These are phyloP conservation scores for Calocera viscosa DNA, from an alignment of 768 basidiomycete species.

Conservation along the genomic window DNA sequence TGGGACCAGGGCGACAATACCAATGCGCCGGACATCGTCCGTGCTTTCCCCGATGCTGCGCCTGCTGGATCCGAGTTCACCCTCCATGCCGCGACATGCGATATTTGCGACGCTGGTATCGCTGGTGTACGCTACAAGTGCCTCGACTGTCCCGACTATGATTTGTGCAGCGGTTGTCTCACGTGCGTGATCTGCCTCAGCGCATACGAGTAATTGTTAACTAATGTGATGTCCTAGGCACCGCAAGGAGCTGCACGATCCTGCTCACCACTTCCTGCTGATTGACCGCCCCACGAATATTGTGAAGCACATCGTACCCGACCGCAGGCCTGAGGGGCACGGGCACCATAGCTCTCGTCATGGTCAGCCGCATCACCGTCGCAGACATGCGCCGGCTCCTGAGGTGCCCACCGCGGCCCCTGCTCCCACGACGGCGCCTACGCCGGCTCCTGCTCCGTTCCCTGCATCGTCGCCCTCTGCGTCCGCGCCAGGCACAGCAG, in stretches of 20 bases:
- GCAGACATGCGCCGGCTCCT: background rate
- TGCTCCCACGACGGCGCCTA: background rate
- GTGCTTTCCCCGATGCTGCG: background rate
- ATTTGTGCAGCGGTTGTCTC: constrained; percentile 61
- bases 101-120: background rate
- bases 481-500: background rate
- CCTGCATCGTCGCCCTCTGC: background rate
- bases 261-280: background rate
- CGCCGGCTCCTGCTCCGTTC: background rate
- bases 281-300: background rate
- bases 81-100: background rate
- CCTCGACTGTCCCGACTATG: constrained; percentile 68
- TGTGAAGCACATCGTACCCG: background rate
- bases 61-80: background rate
- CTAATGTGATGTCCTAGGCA: background rate
- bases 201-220: no score
- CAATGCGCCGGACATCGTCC: background rate
- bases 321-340: background rate
- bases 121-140: constrained; percentile 51
- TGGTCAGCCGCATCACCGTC: background rate
- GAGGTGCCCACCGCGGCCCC: background rate
- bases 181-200: constrained; percentile 17
- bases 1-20: background rate
- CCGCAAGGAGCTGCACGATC: background rate
- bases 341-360: background rate